phyloP scores from a whole-genome alignment of 495 filamentous ascomycete species.

The Daldinia grandis region DNA sequence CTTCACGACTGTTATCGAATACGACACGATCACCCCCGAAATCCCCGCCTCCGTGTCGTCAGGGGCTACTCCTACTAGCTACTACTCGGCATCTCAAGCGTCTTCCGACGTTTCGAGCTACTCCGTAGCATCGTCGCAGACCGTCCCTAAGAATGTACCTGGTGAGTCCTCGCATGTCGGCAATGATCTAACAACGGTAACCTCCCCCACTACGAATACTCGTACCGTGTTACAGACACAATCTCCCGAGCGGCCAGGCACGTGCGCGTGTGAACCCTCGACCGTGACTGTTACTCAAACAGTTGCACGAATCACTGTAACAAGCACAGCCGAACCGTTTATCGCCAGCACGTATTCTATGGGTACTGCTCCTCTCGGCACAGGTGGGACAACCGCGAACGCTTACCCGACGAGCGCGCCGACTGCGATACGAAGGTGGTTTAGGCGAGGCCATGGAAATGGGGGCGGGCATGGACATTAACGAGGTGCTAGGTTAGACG shows the following conservation, averaged over 20 bases:
- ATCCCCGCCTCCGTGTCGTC: slow-evolving; percentile 32
- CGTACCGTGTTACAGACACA: slow-evolving; percentile 15
- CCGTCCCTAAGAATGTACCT: slow-evolving; percentile 14
- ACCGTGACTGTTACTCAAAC: slow-evolving; percentile 43
- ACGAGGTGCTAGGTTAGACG: neutral
- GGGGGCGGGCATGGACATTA: slow-evolving; percentile 24
- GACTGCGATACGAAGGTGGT: slow-evolving; percentile 36
- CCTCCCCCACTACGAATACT: slow-evolving; percentile 16
- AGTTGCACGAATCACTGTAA: slow-evolving; percentile 23
- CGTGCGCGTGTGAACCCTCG: slow-evolving; percentile 30
- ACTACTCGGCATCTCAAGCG: slow-evolving; percentile 25
- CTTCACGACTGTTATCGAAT: slow-evolving; percentile 41
- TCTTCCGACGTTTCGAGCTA: slow-evolving; percentile 35
- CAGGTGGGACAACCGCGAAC: neutral
- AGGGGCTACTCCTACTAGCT: slow-evolving; percentile 29
- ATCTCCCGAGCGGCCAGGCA: neutral
- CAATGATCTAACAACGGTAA: slow-evolving; percentile 8
- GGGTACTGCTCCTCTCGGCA: slow-evolving; percentile 21
- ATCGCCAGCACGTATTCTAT: slow-evolving; percentile 33
- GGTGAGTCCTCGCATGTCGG: neutral
- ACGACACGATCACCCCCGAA: slow-evolving; percentile 31
- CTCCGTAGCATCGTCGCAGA: slow-evolving; percentile 1
- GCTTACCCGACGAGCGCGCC: slow-evolving; percentile 23
- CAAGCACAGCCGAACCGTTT: slow-evolving; percentile 41
- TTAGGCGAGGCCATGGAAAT: slow-evolving; percentile 32